Conservation (phyloP, 306 rosid species). For the Cucumis sativus region DNA sequence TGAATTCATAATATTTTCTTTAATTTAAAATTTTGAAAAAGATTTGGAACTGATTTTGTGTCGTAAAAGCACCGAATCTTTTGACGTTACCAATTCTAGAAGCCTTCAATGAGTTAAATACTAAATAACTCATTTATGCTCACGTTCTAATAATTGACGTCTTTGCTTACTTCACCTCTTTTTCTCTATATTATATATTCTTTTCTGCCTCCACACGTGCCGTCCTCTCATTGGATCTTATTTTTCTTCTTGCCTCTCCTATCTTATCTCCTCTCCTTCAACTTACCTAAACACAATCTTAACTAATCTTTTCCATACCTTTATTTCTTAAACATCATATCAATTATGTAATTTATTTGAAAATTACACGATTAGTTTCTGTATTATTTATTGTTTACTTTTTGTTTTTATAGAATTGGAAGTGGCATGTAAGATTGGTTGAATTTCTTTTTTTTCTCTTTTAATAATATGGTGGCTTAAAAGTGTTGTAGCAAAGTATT, state of each 20-base stretch:
- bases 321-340: no score
- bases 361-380: no score
- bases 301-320: no score
- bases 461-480: neutral
- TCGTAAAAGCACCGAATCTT: neutral
- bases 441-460: neutral
- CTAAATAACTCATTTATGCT: neutral
- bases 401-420: no score
- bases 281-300: no score
- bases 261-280: no score
- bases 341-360: no score
- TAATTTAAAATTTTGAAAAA: neutral
- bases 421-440: no score
- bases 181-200: no score
- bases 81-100: neutral
- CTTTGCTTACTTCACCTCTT: neutral
- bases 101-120: neutral
- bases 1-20: neutral
- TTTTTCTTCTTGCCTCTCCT: no score
- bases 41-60: neutral
- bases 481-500: neutral
- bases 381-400: no score
- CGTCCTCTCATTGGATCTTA: neutral
- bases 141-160: neutral
- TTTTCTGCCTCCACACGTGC: neutral